Evolutionary conservation across 2,329 filamentous ascomycete genomes (phyloP).

Genomic region (Colletotrichum plurivorum): DNA sequence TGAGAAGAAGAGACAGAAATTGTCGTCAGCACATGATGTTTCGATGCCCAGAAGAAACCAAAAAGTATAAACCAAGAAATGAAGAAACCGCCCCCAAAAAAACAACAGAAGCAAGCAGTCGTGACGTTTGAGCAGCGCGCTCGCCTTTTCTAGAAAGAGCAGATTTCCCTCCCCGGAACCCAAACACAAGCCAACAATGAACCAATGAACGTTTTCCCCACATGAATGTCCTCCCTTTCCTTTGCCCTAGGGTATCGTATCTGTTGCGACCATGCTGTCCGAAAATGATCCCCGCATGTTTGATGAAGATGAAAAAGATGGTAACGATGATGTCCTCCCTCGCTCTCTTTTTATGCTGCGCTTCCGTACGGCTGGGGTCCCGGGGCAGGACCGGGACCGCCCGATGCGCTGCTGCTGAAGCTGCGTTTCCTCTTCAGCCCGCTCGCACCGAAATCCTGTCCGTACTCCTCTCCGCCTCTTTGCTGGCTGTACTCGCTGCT

Average conservation of each 20-base stretch:
- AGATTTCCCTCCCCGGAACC: constrained; percentile 16
- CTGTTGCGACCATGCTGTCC: constrained; percentile 9
- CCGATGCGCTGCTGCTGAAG: constrained; percentile 47
- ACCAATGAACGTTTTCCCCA: neutral
- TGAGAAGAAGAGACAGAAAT: constrained; percentile 2
- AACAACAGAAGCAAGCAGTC: constrained; percentile 7
- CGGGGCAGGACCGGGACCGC: constrained; percentile 32
- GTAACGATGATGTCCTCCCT: neutral
- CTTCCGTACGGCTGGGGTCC: constrained; percentile 42
- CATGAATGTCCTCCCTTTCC: constrained; percentile 12
- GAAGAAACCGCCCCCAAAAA: constrained; percentile 8
- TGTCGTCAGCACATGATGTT: constrained; percentile 16
- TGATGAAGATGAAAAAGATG: neutral
- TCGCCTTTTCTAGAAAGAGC: constrained; percentile 30
- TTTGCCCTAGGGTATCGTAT: constrained; percentile 11
- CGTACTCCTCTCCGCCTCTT: constrained; percentile 46
- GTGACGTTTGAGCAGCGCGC: constrained; percentile 38
- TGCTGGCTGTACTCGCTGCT: constrained; percentile 35
- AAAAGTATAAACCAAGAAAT: constrained; percentile 10
- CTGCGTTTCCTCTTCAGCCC: constrained; percentile 56
- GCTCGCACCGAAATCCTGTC: constrained; percentile 44
- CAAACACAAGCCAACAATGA: neutral
- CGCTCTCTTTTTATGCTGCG: constrained; percentile 33
- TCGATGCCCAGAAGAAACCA: neutral
- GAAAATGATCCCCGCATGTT: constrained; percentile 7